These are phyloP conservation scores for Pythium angustatum DNA, from an alignment of 352 stramenopile species.

Conservation along the genomic window DNA sequence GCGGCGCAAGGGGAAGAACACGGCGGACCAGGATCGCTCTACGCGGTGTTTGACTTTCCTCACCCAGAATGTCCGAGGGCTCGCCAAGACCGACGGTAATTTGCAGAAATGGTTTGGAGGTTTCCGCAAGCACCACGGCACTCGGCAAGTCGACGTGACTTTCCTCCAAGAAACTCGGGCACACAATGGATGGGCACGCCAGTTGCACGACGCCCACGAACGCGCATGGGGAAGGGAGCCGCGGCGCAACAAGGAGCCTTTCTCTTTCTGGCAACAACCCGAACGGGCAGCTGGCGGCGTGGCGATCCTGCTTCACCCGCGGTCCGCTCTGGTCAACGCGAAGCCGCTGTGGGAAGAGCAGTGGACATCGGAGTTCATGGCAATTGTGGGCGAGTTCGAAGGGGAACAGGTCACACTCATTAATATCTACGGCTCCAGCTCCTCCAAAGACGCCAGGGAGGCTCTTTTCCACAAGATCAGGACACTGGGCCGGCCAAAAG, in stretches of 20 bases:
- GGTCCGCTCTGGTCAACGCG: background rate
- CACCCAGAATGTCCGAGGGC: background rate
- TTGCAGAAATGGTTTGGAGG: background rate
- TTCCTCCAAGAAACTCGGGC: background rate
- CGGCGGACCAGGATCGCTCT: too few relatives aligned
- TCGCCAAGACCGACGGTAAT: background rate
- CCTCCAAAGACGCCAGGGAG: background rate
- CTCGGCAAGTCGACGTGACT: background rate
- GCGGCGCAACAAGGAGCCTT: background rate
- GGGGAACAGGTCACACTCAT: background rate
- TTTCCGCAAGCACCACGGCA: background rate
- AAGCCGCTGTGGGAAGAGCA: background rate
- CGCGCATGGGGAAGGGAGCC: background rate
- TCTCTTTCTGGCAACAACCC: background rate
- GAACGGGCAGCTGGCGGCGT: background rate
- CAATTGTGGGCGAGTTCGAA: background rate
- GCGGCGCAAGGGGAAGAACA: too few relatives aligned
- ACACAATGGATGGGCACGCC: background rate
- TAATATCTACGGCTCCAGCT: background rate
- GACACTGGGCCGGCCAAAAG: background rate
- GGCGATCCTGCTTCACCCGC: background rate
- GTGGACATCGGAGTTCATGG: background rate
- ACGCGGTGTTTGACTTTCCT: background rate
- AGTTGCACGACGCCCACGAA: background rate
- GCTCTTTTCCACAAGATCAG: background rate